These are phyloP conservation scores for Diplosphaera chodatii DNA, from an alignment of 139 green algal species.

Conservation along the genomic window DNA sequence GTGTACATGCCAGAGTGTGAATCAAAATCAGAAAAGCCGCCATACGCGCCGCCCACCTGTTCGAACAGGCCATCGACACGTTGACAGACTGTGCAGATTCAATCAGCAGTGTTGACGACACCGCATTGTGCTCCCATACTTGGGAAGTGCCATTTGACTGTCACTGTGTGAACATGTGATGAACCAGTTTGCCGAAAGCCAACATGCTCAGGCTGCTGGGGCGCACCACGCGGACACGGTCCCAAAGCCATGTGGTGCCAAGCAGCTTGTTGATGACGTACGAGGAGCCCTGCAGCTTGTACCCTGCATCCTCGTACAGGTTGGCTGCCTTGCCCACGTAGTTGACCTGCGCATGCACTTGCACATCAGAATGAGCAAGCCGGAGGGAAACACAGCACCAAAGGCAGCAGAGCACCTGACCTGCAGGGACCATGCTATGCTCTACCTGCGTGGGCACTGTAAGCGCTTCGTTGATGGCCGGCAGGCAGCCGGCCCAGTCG, in stretches of 20 bases:
- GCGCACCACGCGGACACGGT: slow-evolving; percentile 61
- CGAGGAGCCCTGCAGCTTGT: slow-evolving; percentile 77
- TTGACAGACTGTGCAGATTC: too few relatives aligned
- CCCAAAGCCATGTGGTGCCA: slow-evolving; percentile 94
- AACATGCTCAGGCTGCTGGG: too few relatives aligned
- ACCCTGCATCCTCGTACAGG: slow-evolving; percentile 89
- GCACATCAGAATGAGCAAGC: too few relatives aligned
- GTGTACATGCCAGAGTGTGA: slow-evolving; percentile 85
- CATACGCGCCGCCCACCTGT: slow-evolving; percentile 85
- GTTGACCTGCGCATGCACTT: slow-evolving; percentile 98
- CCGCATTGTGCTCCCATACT: too few relatives aligned
- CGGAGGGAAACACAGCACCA: too few relatives aligned
- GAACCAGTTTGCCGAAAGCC: too few relatives aligned
- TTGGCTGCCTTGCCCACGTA: slow-evolving; percentile 98
- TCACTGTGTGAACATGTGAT: too few relatives aligned
- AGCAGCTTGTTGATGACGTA: slow-evolving; percentile 98
- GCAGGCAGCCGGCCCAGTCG: slow-evolving; percentile 36
- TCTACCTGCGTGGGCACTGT: slow-evolving; percentile 91
- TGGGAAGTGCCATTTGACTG: too few relatives aligned
- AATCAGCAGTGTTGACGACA: too few relatives aligned
- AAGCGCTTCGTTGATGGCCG: slow-evolving; percentile 77
- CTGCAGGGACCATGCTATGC: too few relatives aligned
- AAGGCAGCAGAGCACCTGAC: too few relatives aligned
- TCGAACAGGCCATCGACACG: too few relatives aligned
- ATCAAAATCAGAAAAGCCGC: slow-evolving; percentile 97